These are phyloP conservation scores for Solanum appendiculatum DNA, from an alignment of 257 asterid species.

Conservation along the genomic window DNA sequence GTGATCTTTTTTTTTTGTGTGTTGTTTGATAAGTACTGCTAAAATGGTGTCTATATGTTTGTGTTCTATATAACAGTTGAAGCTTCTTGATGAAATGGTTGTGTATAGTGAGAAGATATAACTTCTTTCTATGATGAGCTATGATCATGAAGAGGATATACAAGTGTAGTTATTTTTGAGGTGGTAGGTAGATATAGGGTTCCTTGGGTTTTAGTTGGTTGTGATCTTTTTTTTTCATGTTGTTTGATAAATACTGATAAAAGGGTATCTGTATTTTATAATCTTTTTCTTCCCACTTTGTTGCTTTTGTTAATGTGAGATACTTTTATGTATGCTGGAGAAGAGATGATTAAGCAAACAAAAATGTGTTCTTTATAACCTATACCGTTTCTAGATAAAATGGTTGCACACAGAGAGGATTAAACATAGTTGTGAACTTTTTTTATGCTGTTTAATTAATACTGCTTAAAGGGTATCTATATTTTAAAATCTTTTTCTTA, in stretches of 20 bases:
- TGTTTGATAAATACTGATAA: not conserved
- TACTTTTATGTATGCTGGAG: not conserved
- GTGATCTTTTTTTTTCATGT: not conserved
- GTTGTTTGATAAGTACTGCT: not conserved
- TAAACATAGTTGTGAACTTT: not conserved
- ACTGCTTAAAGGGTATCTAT: not conserved
- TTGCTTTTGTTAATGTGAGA: not conserved
- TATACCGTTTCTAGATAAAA: not conserved
- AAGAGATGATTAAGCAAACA: not conserved
- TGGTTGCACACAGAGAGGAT: not conserved
- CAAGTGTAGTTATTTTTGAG: not conserved
- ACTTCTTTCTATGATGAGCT: not conserved
- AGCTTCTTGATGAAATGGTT: not conserved
- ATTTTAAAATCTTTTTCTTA: not conserved
- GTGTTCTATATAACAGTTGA: not conserved
- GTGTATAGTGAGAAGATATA: not conserved
- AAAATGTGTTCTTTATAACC: not conserved
- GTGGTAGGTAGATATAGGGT: not conserved
- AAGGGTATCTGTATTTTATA: not conserved
- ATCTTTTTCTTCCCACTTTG: not conserved
- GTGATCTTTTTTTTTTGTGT: not conserved
- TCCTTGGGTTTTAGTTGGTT: not conserved
- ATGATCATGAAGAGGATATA: not conserved
- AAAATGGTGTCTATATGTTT: not conserved
- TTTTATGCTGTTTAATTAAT: not conserved